phyloP scores from a whole-genome alignment of 1,284 basidiomycete genomes.

The Ustilago esculenta region DNA sequence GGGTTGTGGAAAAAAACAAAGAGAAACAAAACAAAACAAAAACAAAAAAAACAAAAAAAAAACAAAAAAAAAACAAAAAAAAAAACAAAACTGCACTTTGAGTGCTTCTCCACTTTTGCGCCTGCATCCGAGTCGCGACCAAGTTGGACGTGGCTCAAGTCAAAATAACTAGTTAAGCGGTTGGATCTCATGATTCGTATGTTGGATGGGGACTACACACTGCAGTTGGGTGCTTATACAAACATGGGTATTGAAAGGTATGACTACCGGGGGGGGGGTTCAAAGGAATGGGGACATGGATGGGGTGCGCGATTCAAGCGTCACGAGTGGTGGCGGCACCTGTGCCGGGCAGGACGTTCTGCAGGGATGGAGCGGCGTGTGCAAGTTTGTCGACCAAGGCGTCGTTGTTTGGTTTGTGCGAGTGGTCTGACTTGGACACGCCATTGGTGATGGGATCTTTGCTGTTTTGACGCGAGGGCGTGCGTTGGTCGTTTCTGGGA shows the following conservation, averaged over 20 bases:
- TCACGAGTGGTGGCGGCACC: slow-evolving; percentile 18
- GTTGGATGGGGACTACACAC: too few relatives aligned
- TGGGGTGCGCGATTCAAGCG: too few relatives aligned
- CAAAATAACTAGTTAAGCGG: too few relatives aligned
- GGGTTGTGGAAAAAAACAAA: too few relatives aligned
- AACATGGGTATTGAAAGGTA: too few relatives aligned
- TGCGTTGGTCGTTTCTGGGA: slow-evolving; percentile 33
- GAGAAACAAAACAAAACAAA: neutral
- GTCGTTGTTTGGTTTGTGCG: neutral
- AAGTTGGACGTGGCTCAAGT: too few relatives aligned
- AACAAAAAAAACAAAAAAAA: neutral
- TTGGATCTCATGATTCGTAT: too few relatives aligned
- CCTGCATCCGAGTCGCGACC: too few relatives aligned
- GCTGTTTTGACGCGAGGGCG: slow-evolving; percentile 43
- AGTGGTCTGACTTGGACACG: slow-evolving; percentile 2
- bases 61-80: neutral
- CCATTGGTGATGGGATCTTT: slow-evolving; percentile 16
- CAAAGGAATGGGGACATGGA: slow-evolving; percentile 13
- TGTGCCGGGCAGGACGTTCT: slow-evolving; percentile 30
- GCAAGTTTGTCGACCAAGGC: slow-evolving; percentile 6
- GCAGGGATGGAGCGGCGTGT: slow-evolving; percentile 34
- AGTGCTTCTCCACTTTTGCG: neutral
- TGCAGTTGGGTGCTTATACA: too few relatives aligned
- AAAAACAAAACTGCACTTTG: too few relatives aligned
- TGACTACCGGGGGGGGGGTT: too few relatives aligned